These are phyloP conservation scores for Nitzschia inconspicua DNA, from an alignment of 108 stramenopile genomes.

Conservation along the genomic window DNA sequence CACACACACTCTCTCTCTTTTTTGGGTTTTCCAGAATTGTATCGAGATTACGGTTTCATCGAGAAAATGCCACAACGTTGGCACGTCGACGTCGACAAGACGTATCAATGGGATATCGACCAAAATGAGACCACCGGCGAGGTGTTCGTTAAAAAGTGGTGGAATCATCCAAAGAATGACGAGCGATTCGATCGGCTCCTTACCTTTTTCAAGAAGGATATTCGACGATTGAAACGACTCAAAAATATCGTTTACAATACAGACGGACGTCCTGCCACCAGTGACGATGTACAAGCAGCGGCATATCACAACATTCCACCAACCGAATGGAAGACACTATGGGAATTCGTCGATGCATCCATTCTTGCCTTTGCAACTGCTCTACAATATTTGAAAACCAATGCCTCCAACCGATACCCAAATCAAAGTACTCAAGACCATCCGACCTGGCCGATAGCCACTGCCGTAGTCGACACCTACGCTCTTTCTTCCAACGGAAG, in stretches of 20 bases:
- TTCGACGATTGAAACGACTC: conserved; percentile 21
- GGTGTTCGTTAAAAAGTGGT: conserved; percentile 2
- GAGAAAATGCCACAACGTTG: conserved; percentile 65
- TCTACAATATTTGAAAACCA: conserved; percentile 4
- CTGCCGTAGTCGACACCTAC: no score
- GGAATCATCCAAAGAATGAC: conserved; percentile 9
- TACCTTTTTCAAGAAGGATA: conserved; percentile 13
- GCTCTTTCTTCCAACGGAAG: no score
- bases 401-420: no score
- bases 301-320: conserved; percentile 19
- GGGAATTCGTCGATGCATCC: conserved; percentile 21
- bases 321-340: conserved; percentile 25
- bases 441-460: no score
- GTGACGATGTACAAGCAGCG: background rate
- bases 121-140: conserved; percentile 22
- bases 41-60: conserved; percentile 64
- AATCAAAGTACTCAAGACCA: no score
- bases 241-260: conserved; percentile 1
- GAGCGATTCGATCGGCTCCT: conserved; percentile 1
- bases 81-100: conserved; percentile 39
- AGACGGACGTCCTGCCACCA: no score
- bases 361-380: conserved; percentile 23
- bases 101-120: conserved; percentile 32
- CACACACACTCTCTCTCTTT: conserved; percentile 10
- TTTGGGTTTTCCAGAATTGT: conserved; percentile 33